Percentiles rank a stretch among this genome's conserved stretches.
These are phyloP conservation scores for Claviceps paspali DNA, from an alignment of 2,329 filamentous ascomycete species.

Conservation along the genomic window DNA sequence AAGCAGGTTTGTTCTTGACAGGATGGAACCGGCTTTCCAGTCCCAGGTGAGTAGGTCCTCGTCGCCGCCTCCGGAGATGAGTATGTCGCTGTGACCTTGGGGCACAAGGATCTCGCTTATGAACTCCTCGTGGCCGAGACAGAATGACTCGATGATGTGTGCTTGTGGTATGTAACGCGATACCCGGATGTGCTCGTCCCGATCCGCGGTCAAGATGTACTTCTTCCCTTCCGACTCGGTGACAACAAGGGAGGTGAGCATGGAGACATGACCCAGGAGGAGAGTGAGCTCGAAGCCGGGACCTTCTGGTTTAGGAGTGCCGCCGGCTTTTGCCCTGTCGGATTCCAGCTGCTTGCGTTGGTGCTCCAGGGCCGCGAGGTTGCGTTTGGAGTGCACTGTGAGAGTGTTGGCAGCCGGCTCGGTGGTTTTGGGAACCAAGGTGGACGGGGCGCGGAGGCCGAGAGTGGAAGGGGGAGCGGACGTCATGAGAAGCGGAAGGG, in stretches of 20 bases:
- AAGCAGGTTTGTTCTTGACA: slow-evolving; percentile 39
- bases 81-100: slow-evolving; percentile 34
- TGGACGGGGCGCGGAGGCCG: slow-evolving; percentile 5
- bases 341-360: slow-evolving; percentile 34
- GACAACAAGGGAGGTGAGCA: slow-evolving; percentile 64
- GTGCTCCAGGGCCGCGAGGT: slow-evolving; percentile 42
- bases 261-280: slow-evolving; percentile 84
- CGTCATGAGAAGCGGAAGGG: slow-evolving; percentile 48
- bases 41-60: slow-evolving; percentile 66
- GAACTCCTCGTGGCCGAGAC: slow-evolving; percentile 77
- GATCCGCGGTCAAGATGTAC: slow-evolving; percentile 41
- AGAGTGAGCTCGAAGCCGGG: slow-evolving; percentile 56
- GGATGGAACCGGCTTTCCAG: slow-evolving; percentile 46
- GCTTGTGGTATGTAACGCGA: slow-evolving; percentile 69
- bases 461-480: slow-evolving; percentile 8
- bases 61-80: slow-evolving; percentile 83
- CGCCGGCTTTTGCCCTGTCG: slow-evolving; percentile 11
- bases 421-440: slow-evolving; percentile 13
- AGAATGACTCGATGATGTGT: slow-evolving; percentile 79
- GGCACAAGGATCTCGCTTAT: slow-evolving; percentile 62
- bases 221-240: slow-evolving; percentile 26
- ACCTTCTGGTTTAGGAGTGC: slow-evolving; percentile 15
- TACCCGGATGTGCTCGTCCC: slow-evolving; percentile 67
- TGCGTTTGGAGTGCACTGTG: slow-evolving; percentile 50
- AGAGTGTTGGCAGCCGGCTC: slow-evolving; percentile 40